These are phyloP conservation scores for Hypoxylon sp. DNA, from an alignment of 2,329 filamentous ascomycete species.

Conservation along the genomic window DNA sequence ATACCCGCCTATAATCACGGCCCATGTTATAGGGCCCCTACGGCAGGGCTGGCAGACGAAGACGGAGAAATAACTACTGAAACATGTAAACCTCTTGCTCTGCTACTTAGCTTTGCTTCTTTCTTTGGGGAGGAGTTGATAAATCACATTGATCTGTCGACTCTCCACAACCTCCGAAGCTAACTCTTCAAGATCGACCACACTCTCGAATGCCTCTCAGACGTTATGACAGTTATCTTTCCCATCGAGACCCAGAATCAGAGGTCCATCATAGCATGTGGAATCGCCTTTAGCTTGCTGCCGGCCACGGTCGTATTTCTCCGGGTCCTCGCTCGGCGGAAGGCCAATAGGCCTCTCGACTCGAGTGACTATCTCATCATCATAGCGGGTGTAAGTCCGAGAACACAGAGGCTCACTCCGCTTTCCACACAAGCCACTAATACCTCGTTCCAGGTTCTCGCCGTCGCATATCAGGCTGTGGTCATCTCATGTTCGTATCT, in stretches of 20 bases:
- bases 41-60: conserved; percentile 20
- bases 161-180: conserved; percentile 4
- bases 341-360: conserved; percentile 35
- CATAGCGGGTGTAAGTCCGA: conserved; percentile 34
- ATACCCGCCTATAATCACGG: conserved; percentile 9
- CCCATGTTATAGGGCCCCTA: conserved; percentile 13
- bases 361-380: conserved; percentile 40
- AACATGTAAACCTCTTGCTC: conserved; percentile 17
- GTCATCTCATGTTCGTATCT: conserved; percentile 30
- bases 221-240: conserved; percentile 35
- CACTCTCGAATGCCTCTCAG: conserved; percentile 14
- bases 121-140: conserved; percentile 13
- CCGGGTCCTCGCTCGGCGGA: conserved; percentile 37
- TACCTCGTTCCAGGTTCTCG: conserved; percentile 16
- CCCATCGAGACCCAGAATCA: conserved; percentile 34
- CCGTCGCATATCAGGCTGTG: conserved; percentile 31
- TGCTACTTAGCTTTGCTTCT: neutral
- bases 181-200: neutral
- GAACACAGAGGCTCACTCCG: neutral
- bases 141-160: conserved; percentile 4
- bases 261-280: conserved; percentile 31
- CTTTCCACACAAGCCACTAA: conserved; percentile 11
- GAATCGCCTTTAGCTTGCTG: conserved; percentile 35
- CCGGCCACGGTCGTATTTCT: conserved; percentile 32
- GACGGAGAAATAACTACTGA: conserved; percentile 9